Evolutionary conservation across 108 stramenopile genomes (phyloP).

Genomic region (Nitzschia sp.): DNA sequence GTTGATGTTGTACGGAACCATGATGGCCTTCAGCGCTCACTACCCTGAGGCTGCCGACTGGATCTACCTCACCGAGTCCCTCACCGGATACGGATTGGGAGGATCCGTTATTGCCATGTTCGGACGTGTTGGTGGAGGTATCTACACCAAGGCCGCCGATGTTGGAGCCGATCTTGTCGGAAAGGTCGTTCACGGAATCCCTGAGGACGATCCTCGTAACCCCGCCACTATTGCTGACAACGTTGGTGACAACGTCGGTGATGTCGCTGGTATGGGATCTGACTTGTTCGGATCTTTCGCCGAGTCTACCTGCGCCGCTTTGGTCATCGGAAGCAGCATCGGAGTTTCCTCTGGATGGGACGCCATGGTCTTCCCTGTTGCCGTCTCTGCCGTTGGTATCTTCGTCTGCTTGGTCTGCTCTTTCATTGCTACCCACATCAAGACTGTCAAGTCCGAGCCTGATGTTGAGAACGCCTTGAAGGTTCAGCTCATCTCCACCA

Average conservation of each 20-base stretch:
- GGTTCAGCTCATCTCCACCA: conserved; percentile 95
- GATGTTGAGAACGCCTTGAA: conserved; percentile 92
- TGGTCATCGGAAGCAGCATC: conserved; percentile 91
- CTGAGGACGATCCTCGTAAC: conserved; percentile 99
- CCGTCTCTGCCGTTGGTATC: conserved; percentile 92
- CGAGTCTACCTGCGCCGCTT: conserved; percentile 95
- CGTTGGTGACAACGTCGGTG: conserved; percentile 99
- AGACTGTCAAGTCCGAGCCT: conserved; percentile 81
- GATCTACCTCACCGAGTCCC: conserved; percentile 88
- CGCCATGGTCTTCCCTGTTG: conserved; percentile 95
- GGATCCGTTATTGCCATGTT: conserved; percentile 99
- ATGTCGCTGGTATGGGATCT: conserved; percentile 98
- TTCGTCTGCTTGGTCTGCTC: conserved; percentile 94
- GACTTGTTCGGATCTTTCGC: conserved; percentile 98
- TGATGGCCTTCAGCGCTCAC: conserved; percentile 77
- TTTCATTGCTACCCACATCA: conserved; percentile 94
- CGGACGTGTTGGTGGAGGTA: conserved; percentile 98
- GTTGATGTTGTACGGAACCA: conserved; percentile 83
- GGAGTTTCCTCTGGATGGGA: conserved; percentile 87
- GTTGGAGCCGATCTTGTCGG: conserved; percentile 99
- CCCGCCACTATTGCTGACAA: conserved; percentile 99
- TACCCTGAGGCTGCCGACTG: conserved; percentile 79
- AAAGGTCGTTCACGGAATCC: conserved; percentile 98
- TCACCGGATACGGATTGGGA: conserved; percentile 97
- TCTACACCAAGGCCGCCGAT: conserved; percentile 99